Percentiles rank a stretch among this genome's conserved stretches.
These are phyloP conservation scores for Agrocybe pediades DNA, from an alignment of 768 basidiomycete genomes.

Conservation along the genomic window DNA sequence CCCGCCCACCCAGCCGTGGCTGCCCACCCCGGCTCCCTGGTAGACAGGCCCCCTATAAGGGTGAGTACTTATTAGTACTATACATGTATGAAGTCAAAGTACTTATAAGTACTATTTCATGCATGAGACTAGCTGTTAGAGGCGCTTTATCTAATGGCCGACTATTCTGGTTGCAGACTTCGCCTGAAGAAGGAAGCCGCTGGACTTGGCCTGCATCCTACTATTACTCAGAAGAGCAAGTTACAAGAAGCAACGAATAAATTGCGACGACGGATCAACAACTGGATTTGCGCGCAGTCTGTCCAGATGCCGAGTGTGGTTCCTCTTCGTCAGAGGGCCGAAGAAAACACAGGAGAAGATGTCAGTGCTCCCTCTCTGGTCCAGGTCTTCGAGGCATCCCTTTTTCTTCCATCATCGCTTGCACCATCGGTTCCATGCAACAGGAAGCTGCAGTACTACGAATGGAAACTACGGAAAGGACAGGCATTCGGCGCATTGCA, in stretches of 20 bases:
- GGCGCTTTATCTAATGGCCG: too few relatives aligned
- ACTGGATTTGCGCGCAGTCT: slow-evolving; percentile 11
- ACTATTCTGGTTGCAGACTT: too few relatives aligned
- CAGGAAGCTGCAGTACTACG: slow-evolving; percentile 1
- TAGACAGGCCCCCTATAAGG: too few relatives aligned
- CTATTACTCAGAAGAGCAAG: slow-evolving; percentile 1
- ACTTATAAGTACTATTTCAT: too few relatives aligned
- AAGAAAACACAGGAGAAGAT: not conserved
- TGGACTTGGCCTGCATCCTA: slow-evolving; percentile 9
- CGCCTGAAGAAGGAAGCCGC: too few relatives aligned
- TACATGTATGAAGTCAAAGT: too few relatives aligned
- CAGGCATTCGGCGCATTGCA: slow-evolving; percentile 19
- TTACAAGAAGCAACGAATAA: slow-evolving; percentile 6
- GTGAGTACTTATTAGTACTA: too few relatives aligned
- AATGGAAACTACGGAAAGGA: slow-evolving; percentile 15
- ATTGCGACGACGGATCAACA: slow-evolving; percentile 1
- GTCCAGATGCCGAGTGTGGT: slow-evolving; percentile 7
- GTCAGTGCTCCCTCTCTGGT: not conserved
- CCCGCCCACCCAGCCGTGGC: too few relatives aligned
- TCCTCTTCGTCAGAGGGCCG: not conserved
- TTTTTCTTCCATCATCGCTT: slow-evolving; percentile 9
- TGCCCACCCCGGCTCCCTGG: too few relatives aligned
- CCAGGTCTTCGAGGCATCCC: not conserved
- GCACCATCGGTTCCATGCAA: not conserved
- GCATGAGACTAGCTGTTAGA: too few relatives aligned